Base-by-base conservation (phyloP, 352 stramenopile species). In the Peronospora belbahrii region DNA sequence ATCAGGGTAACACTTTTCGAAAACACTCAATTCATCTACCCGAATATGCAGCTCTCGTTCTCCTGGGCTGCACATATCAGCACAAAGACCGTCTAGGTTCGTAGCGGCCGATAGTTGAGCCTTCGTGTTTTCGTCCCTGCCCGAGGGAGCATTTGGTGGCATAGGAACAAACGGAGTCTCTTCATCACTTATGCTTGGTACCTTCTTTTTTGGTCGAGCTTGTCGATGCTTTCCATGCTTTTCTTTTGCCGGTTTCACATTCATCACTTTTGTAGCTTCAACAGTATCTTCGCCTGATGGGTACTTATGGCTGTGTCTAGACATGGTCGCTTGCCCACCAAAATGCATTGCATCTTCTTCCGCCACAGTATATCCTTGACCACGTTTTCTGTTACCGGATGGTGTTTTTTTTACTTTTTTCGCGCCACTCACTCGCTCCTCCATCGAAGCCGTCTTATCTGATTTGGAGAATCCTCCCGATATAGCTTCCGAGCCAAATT, bases 41-140 rank as follows among this genome's bases (percentile, higher is more conserved):
- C 80, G 75, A 33, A 92, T 87, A 47, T 91, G 82, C 33, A 91
- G 58, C 43, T 94, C 84, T 10, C 81, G 65, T 54, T 95, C 84
- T 6, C 63, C 52, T n/a, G 62, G 63, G 35, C 72, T 87, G 58
- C 84, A 95, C 80, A 94, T 94, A 56, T 95, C 82, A 46, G 80
- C 31, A 44, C 84, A 95, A 25, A 62, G 63, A 13, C 84, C 84
- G 37, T 93, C 62, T 22, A 93, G 40, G 33, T 88, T 89, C 13
- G 60, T 58, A 22, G 79, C 79, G 6, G 73, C 77, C 20, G 69
- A 55, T 6, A 89, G 49, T 27, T 83, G 54, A 0, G 78, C 70
- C 40, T 89, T 89, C 40, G 23, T 66, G 24, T 15, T 63, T 9
- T 66, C 52, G 10, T 70, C 56, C 9, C 41, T 43, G 14, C 22